Evolutionary conservation across 1,284 basidiomycete genomes (phyloP).

Genomic region (Pseudozyma tsukubaensis): DNA sequence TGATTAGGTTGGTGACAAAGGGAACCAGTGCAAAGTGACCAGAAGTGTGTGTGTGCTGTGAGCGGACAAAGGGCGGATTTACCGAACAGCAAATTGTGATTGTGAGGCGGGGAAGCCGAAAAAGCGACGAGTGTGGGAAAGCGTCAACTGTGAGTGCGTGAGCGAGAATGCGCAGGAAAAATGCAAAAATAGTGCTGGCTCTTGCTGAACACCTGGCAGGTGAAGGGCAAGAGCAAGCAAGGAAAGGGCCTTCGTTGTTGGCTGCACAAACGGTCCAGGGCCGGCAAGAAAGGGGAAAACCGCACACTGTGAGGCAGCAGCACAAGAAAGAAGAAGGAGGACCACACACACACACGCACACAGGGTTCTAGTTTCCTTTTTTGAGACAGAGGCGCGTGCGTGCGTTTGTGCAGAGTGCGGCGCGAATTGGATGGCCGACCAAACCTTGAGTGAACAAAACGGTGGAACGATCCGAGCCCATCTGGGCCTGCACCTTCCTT

Average conservation of each 20-base stretch:
- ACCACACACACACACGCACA: too few species aligned
- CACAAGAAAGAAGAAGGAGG: background rate
- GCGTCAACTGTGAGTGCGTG: background rate
- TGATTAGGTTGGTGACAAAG: background rate
- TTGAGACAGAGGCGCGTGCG: constrained; percentile 1
- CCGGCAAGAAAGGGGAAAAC: constrained; percentile 1
- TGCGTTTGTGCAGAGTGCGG: background rate
- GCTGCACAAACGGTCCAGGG: constrained; percentile 4
- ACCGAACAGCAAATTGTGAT: background rate
- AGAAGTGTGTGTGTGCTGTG: background rate
- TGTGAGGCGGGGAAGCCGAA: constrained; percentile 11
- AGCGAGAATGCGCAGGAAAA: constrained; percentile 9
- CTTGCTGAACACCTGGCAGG: background rate
- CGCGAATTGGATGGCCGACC: background rate
- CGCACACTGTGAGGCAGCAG: background rate
- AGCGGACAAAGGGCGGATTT: background rate
- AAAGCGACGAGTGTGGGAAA: background rate
- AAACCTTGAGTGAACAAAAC: background rate
- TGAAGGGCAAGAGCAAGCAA: background rate
- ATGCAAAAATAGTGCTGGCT: constrained; percentile 2
- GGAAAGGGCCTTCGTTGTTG: background rate
- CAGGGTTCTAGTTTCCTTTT: background rate
- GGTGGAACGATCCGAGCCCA: background rate
- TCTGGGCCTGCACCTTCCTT: background rate
- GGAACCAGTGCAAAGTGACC: background rate